phyloP scores from a whole-genome alignment of 768 basidiomycete species.

The Clitopilus hobsonii region DNA sequence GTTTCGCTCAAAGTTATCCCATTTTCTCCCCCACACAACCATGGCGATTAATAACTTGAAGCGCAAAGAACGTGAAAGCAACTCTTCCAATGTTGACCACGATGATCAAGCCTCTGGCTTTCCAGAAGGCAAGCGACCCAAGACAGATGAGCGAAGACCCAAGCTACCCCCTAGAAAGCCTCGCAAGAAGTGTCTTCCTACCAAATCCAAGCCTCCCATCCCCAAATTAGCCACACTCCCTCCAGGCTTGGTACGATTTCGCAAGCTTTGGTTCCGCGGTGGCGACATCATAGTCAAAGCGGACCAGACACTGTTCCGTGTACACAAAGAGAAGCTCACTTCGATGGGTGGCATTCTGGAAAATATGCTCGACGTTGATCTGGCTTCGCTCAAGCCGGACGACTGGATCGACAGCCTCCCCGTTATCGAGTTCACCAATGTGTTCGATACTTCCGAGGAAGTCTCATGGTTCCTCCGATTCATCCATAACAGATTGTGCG shows the following conservation, averaged over 20 bases:
- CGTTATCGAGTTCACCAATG: slow-evolving; percentile 7
- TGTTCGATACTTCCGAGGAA: slow-evolving; percentile 4
- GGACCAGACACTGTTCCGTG: slow-evolving; percentile 15
- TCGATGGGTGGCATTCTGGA: slow-evolving; percentile 13
- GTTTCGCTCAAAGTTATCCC: not conserved
- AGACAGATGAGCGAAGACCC: not conserved
- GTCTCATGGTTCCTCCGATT: slow-evolving; percentile 10
- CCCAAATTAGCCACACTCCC: not conserved
- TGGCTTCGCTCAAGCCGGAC: slow-evolving; percentile 11
- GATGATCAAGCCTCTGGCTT: not conserved
- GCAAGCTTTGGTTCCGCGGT: slow-evolving; percentile 15
- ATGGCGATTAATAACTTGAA: not conserved
- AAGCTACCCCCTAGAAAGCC: not conserved
- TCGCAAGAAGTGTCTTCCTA: not conserved
- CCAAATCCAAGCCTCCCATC: not conserved
- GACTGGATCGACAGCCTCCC: slow-evolving; percentile 11
- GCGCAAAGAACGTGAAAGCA: not conserved
- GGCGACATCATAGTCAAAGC: slow-evolving; percentile 18
- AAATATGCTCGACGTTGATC: slow-evolving; percentile 8
- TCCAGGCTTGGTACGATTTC: slow-evolving; percentile 8
- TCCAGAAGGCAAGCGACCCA: no score
- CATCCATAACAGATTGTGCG: slow-evolving; percentile 11
- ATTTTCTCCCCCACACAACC: not conserved
- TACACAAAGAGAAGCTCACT: slow-evolving; percentile 11
- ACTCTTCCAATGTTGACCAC: not conserved